Evolutionary conservation across 2,329 filamentous ascomycete genomes (phyloP).

Genomic region (Pseudogymnoascus sp.): DNA sequence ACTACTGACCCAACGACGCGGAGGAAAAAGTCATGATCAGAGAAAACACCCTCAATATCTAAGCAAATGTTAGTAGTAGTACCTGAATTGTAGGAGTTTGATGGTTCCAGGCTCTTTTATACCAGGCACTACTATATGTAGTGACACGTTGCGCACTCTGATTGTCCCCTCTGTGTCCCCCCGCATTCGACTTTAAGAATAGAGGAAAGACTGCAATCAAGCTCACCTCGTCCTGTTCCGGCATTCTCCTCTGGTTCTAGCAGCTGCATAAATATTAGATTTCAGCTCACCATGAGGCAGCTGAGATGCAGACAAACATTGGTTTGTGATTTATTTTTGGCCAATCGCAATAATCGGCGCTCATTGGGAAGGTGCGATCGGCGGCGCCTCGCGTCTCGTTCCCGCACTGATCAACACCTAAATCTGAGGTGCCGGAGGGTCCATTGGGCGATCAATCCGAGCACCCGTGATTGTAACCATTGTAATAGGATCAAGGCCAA

Average conservation of each 20-base stretch:
- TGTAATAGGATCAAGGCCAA: background rate
- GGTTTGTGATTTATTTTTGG: background rate
- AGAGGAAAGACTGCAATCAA: background rate
- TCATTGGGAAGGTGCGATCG: background rate
- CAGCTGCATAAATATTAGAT: conserved; percentile 4
- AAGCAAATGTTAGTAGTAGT: background rate
- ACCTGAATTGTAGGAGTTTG: background rate
- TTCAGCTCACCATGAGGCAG: background rate
- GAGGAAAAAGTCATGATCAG: background rate
- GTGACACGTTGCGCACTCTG: background rate
- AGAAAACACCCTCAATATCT: background rate
- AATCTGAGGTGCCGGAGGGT: background rate
- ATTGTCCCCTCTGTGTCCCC: background rate
- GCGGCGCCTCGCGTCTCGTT: background rate
- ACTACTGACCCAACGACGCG: background rate
- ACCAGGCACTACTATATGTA: background rate
- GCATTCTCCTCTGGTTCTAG: background rate
- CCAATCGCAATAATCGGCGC: background rate
- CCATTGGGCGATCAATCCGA: background rate
- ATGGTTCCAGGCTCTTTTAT: background rate
- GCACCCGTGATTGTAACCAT: background rate
- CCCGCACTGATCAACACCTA: background rate
- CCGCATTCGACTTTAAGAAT: background rate
- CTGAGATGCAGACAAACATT: background rate
- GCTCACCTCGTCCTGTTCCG: background rate